A percentile compares a stretch with the other conserved stretches of the same genome.
These are phyloP conservation scores for Solanum hybrid DNA, from an alignment of 305 asterid species.

Conservation along the genomic window DNA sequence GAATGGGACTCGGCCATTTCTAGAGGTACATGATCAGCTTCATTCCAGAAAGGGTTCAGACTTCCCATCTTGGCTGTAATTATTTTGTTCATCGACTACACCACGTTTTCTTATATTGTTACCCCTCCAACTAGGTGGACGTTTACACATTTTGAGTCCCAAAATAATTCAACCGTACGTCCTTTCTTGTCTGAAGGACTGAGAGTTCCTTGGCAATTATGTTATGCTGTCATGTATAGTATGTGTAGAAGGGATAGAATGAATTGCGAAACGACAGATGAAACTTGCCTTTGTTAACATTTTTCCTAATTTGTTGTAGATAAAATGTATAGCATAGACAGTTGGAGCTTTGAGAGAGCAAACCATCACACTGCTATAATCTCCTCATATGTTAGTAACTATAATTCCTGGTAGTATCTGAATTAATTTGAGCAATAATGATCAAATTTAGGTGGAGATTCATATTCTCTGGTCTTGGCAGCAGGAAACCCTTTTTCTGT, in stretches of 20 bases:
- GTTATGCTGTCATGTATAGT: neutral
- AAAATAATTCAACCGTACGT: neutral
- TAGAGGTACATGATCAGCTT: neutral
- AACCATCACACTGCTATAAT: neutral
- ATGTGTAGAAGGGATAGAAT: neutral
- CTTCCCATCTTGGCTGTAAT: neutral
- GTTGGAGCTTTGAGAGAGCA: neutral
- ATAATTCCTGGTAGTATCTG: neutral
- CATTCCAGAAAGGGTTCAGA: neutral
- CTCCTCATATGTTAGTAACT: neutral
- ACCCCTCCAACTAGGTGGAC: neutral
- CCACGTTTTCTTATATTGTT: neutral
- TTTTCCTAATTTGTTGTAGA: neutral
- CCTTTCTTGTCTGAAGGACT: neutral
- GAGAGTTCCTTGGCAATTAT: neutral
- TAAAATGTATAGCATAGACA: neutral
- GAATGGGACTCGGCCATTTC: neutral
- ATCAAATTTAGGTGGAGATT: neutral
- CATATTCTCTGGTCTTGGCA: neutral
- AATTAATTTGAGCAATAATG: neutral
- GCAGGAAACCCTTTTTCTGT: neutral
- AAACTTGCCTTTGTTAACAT: neutral
- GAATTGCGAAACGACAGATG: neutral
- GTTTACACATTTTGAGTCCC: neutral
- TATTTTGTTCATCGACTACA: neutral